Evolutionary conservation across 225 moss, liverwort and hornwort species (phyloP).

Genomic region (Lunularia cruciata): DNA sequence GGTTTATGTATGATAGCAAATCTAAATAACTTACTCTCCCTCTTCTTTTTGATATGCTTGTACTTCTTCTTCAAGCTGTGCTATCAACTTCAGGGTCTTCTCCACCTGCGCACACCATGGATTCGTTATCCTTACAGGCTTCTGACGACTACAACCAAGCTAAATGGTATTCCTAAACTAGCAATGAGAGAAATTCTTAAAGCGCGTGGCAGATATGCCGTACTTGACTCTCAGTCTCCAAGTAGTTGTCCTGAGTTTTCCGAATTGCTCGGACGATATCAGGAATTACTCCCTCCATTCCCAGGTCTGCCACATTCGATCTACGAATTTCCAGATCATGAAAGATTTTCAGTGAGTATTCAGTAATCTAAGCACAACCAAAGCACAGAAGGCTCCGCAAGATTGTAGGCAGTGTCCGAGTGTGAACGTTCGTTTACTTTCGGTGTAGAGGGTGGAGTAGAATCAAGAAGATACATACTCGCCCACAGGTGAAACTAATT

Average conservation of each 20-base stretch:
- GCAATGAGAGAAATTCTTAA: background rate
- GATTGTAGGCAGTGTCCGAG: too few relatives aligned
- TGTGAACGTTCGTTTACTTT: too few relatives aligned
- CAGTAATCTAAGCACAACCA: too few relatives aligned
- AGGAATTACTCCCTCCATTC: conserved; percentile 33
- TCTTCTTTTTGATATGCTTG: conserved; percentile 35
- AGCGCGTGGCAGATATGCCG: background rate
- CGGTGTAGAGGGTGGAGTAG: too few relatives aligned
- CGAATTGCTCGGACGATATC: conserved; percentile 33
- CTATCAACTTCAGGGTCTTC: conserved; percentile 32
- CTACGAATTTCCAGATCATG: conserved; percentile 12
- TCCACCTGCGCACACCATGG: conserved; percentile 30
- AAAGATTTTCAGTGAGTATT: too few relatives aligned
- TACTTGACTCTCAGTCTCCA: conserved; percentile 46
- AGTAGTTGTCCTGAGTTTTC: conserved; percentile 41
- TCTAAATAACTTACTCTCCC: conserved; percentile 30
- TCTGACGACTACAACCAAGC: background rate
- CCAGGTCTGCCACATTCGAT: conserved; percentile 32
- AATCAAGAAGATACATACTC: too few relatives aligned
- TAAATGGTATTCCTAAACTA: background rate
- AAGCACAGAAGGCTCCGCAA: too few relatives aligned
- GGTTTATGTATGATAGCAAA: too few relatives aligned
- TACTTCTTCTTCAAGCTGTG: conserved; percentile 41
- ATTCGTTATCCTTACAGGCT: background rate
- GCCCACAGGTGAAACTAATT: too few relatives aligned